Evolutionary conservation across 495 filamentous ascomycete genomes (phyloP).

Genomic region (Hapsidospora chrysogenum): DNA sequence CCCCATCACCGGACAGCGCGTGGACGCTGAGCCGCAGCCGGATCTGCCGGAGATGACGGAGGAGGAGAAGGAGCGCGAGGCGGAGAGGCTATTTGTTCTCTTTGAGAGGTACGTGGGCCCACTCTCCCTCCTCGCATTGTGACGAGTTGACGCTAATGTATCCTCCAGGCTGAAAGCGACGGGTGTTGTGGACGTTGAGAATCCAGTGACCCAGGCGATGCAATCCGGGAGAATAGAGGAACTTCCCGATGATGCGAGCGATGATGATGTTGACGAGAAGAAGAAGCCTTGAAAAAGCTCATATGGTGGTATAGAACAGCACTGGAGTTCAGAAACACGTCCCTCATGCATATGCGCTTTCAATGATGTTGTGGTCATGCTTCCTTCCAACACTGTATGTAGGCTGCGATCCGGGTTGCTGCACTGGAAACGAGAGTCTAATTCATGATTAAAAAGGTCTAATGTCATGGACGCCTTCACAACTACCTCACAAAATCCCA

Average conservation of each 20-base stretch:
- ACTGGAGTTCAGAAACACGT: too few relatives aligned
- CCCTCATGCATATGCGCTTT: too few relatives aligned
- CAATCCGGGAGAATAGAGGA: constrained; percentile 72
- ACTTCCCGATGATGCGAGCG: constrained; percentile 26
- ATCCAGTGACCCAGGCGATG: constrained; percentile 64
- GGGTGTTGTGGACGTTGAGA: constrained; percentile 69
- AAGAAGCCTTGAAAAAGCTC: too few relatives aligned
- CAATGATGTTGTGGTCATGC: too few relatives aligned
- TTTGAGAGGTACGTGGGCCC: constrained; percentile 59
- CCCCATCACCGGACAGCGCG: constrained; percentile 76
- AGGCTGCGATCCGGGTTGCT: too few relatives aligned
- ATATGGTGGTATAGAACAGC: too few relatives aligned
- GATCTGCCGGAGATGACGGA: constrained; percentile 59
- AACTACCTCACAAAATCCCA: too few relatives aligned
- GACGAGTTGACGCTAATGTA: constrained; percentile 3
- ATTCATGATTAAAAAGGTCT: too few relatives aligned
- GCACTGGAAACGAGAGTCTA: too few relatives aligned
- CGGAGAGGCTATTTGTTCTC: constrained; percentile 81
- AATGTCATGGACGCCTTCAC: too few relatives aligned
- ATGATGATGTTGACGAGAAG: constrained; percentile 1
- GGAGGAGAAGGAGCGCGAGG: constrained; percentile 86
- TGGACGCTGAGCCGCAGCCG: constrained; percentile 46
- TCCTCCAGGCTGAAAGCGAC: constrained; percentile 53
- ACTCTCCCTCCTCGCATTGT: neutral
- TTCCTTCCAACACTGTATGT: too few relatives aligned